phyloP scores from a whole-genome alignment of 495 filamentous ascomycete species.

The Daldinia bambusicola region DNA sequence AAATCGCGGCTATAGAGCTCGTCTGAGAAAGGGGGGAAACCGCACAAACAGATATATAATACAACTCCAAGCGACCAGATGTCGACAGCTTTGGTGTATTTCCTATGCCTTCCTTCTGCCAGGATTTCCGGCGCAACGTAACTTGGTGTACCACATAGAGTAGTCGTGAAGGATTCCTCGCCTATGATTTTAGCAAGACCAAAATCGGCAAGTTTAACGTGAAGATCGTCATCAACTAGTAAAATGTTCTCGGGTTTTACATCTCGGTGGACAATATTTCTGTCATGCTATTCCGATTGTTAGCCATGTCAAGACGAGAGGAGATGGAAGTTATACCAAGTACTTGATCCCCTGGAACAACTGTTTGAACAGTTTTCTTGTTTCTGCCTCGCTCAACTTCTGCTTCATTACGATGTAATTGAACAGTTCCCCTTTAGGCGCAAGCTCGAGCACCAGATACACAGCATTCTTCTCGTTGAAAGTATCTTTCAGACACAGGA shows the following conservation, averaged over 20 bases:
- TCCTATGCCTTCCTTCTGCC: conserved; percentile 76
- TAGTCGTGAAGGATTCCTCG: conserved; percentile 98
- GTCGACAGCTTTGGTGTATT: conserved; percentile 95
- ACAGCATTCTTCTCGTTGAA: conserved; percentile 93
- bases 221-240: conserved; percentile 80
- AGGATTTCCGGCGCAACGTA: conserved; percentile 98
- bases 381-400: conserved; percentile 85
- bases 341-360: conserved; percentile 95
- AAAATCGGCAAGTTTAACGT: conserved; percentile 95
- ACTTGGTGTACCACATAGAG: conserved; percentile 94
- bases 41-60: conserved; percentile 98
- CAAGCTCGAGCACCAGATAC: conserved; percentile 92
- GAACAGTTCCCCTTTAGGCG: conserved; percentile 93
- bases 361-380: conserved; percentile 87
- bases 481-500: conserved; percentile 93
- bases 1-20: conserved; percentile 83
- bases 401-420: conserved; percentile 89
- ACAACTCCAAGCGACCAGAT: conserved; percentile 98
- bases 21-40: conserved; percentile 96
- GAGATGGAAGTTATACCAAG: conserved; percentile 68
- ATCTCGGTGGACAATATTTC: conserved; percentile 96
- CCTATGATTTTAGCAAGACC: conserved; percentile 98
- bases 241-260: conserved; percentile 99
- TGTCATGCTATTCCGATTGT: conserved; percentile 80
- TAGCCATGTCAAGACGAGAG: conserved; percentile 44